These are phyloP conservation scores for Fusarium buharicum DNA, from an alignment of 2,329 filamentous ascomycete species.

Conservation along the genomic window DNA sequence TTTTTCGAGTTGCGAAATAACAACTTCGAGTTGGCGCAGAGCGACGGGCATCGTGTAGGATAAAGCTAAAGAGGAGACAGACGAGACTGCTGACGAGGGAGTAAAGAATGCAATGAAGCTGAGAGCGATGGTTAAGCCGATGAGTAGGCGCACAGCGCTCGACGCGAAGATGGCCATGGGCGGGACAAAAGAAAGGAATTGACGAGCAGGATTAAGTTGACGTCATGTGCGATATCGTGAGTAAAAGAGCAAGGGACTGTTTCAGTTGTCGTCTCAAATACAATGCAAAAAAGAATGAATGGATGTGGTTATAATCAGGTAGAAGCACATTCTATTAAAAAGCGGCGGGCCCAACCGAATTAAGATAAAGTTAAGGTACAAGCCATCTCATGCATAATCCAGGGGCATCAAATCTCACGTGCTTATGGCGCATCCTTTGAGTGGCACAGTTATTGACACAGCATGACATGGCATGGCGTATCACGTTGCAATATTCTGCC, in stretches of 20 bases:
- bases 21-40: conserved; percentile 48
- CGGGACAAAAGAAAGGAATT: neutral
- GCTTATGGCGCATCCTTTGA: neutral
- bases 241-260: conserved; percentile 22
- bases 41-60: conserved; percentile 32
- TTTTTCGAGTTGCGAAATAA: conserved; percentile 48
- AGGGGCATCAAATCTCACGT: conserved; percentile 27
- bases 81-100: conserved; percentile 13
- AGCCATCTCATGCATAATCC: conserved; percentile 8
- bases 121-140: conserved; percentile 37
- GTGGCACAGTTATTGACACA: no score
- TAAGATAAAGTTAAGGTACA: conserved; percentile 10
- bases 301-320: neutral
- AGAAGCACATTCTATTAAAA: conserved; percentile 1
- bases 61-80: conserved; percentile 11
- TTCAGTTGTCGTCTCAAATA: conserved; percentile 25
- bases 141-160: conserved; percentile 32
- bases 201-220: neutral
- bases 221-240: neutral
- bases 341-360: neutral
- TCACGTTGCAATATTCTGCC: neutral
- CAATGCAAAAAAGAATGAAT: conserved; percentile 13
- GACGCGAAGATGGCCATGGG: conserved; percentile 38
- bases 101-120: conserved; percentile 37
- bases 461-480: neutral